Evolutionary conservation across 2,329 filamentous ascomycete species (phyloP), one percentile per base, ranked within the genome.

Genomic region (Fusarium odoratissimum): DNA sequence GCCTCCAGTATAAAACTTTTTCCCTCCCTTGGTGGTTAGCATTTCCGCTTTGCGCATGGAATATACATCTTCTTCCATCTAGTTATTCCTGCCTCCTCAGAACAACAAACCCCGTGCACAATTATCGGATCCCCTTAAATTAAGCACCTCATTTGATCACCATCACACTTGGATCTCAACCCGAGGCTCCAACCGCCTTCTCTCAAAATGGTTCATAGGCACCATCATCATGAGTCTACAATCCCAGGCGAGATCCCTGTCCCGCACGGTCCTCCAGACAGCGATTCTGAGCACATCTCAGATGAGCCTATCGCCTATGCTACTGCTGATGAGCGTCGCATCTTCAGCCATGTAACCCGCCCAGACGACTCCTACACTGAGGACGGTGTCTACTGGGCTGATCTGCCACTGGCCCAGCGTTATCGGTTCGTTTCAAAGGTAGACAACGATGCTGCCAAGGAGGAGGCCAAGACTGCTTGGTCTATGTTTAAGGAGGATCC

Each of bases 301-400:
- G 82, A 86, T 57, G 84, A 86, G 61, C 87, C 83, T 75, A 85
- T 81, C 58, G 74, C 78, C 62, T 80, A 81, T 66, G 83, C 82
- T 71, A 84, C 83, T 63, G 81, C 83, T 55, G 86, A 86, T 56
- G 88, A 90, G 82, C 86, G 83, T 70, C 84, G 86, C 80, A 89
- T 90, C 76, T 97, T 98, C 85, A 88, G 92, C 77, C 90, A 92
- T 75, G 86, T 98, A 64, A 92, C 97, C 63, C 92, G 93, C 61
- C 95, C 95, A 5, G 93, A 97, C 79, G 95, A 98, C 84, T 92
- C 91, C 72, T 98, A 95, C 84, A 93, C 92, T 62, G 83, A 88
- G 61, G 90, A 95, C 25, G 95, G 95, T 69, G 88, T 90, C 74
- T 98, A 98, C 88, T 98, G 95, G 95, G 95, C 95, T 38, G 95